Evolutionary conservation across 108 stramenopile species (phyloP).

Genomic region (Epipyxis sp.): DNA sequence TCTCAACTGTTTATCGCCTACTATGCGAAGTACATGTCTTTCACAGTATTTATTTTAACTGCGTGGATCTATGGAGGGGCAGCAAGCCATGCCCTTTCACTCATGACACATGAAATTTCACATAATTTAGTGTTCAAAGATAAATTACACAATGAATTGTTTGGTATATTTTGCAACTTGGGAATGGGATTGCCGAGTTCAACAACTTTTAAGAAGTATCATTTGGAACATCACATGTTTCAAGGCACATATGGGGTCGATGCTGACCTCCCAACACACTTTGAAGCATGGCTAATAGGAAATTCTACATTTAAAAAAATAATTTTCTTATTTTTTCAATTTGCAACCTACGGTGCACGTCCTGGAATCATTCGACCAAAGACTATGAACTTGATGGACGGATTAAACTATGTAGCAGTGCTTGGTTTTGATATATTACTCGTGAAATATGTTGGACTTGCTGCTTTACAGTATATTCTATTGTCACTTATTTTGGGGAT

Average conservation of each 20-base stretch:
- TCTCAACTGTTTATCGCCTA: constrained; percentile 63
- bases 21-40: constrained; percentile 19
- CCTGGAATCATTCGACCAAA: constrained; percentile 76
- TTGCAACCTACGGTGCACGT: constrained; percentile 76
- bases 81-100: constrained; percentile 73
- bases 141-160: constrained; percentile 62
- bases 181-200: constrained; percentile 70
- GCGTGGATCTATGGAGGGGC: constrained; percentile 69
- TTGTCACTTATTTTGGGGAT: constrained; percentile 71
- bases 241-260: constrained; percentile 74
- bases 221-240: constrained; percentile 85
- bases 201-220: constrained; percentile 82
- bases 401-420: constrained; percentile 58
- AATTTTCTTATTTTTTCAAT: constrained; percentile 74
- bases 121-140: constrained; percentile 79
- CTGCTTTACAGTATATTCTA: constrained; percentile 70
- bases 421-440: constrained; percentile 65
- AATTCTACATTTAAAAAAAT: constrained; percentile 65
- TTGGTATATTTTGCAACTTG: constrained; percentile 78
- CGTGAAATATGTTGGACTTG: constrained; percentile 59
- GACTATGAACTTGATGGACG: constrained; percentile 58
- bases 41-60: constrained; percentile 35
- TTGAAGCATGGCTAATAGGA: constrained; percentile 62
- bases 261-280: constrained; percentile 75
- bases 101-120: constrained; percentile 82